Base-by-base conservation (phyloP, 2,329 filamentous ascomycete species). In the Xylariaceae sp. region DNA sequence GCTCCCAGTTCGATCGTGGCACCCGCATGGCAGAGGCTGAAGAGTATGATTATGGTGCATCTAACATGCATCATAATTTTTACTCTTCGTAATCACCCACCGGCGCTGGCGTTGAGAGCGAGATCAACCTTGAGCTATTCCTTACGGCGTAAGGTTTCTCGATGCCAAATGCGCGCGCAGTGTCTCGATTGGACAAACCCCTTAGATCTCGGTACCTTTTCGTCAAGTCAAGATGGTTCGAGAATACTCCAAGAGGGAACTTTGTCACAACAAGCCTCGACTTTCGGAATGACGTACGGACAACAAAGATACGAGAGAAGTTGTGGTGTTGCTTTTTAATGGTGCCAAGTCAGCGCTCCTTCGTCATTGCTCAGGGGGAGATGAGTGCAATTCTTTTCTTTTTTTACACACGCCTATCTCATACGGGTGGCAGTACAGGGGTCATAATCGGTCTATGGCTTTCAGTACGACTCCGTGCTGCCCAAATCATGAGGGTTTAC, bases 1-100 rank as follows among this genome's bases (percentile, higher is more conserved):
- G 85, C 55, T 92, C 89, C 18, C 87, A 90, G 68, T 96, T 85
- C 67, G 91, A 96, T 67, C 88, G 90, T 62, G 91, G 91, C 34
- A 94, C 89, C 34, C 83, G 85, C 59, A 81, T 89, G 62, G 87
- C 88, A 17, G 86, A 84, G 17, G 75, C 87, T 10, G 86, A 89
- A 69, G 83, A 88, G 68, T 82, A 77, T 59, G 81, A 83, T 62
- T 81, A 79, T 57, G 80, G 83, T 54, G 68, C 73, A 8, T 67
- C 76, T 3, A 30, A 30, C 23, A 66, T 79, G 45, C 76, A 77
- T 62, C 73, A 69, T 61, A 59, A 73, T 55, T 70, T 73, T 51
- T 78, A 75, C 61, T 66, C 69, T 48, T 58, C 65, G 7, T 67
- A 67, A 65, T 68, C 65, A 61, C 8, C 56, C 51, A 13, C 17